Conservation (phyloP, 2,329 filamentous ascomycete genomes). For the Pseudopithomyces maydicus region DNA sequence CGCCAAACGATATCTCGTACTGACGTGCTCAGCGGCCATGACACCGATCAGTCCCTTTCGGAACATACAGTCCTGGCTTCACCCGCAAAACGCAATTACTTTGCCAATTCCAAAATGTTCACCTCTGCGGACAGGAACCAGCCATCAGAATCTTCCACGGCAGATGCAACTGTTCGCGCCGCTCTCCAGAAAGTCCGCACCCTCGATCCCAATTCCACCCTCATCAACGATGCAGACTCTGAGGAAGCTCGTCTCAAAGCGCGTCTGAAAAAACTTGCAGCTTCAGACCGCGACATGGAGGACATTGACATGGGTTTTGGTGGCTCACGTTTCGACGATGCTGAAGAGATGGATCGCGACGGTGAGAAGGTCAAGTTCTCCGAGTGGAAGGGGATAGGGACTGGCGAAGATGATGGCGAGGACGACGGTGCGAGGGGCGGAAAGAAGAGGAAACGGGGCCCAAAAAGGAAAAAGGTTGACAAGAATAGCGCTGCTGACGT, state of each 20-base stretch:
- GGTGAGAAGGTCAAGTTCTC: conserved; percentile 68
- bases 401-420: conserved; percentile 57
- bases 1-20: not conserved
- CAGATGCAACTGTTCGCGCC: conserved; percentile 80
- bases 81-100: conserved; percentile 27
- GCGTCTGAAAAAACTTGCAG: conserved; percentile 68
- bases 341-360: conserved; percentile 74
- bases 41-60: conserved; percentile 2
- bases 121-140: conserved; percentile 44
- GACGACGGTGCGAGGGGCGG: conserved; percentile 55
- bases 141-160: conserved; percentile 48
- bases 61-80: conserved; percentile 6
- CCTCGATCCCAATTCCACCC: conserved; percentile 52
- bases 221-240: conserved; percentile 51
- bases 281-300: conserved; percentile 78
- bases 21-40: not conserved
- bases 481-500: conserved; percentile 81
- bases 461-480: conserved; percentile 79
- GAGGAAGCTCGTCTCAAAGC: conserved; percentile 70
- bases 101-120: conserved; percentile 16
- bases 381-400: conserved; percentile 63
- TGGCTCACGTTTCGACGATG: conserved; percentile 82
- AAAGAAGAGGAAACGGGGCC: conserved; percentile 69
- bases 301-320: conserved; percentile 97
- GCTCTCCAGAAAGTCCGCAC: conserved; percentile 78